phyloP scores from a whole-genome alignment of 2,329 filamentous ascomycete genomes.

The Cytospora leucostoma region DNA sequence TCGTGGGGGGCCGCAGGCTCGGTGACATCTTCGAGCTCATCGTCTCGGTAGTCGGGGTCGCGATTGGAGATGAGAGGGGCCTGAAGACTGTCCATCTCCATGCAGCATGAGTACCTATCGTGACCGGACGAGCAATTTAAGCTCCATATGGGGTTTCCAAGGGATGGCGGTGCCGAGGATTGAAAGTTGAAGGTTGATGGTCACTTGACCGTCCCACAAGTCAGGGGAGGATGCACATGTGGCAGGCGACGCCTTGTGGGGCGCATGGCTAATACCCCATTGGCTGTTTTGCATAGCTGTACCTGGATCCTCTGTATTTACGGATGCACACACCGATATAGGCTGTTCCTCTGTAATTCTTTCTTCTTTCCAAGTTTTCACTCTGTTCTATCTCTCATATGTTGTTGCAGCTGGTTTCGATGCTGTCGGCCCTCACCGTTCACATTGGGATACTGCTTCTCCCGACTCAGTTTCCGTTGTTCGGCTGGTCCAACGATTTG shows the following conservation, averaged over 20 bases:
- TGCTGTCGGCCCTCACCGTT: no score
- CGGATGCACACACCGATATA: slow-evolving; percentile 30
- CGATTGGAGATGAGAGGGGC: slow-evolving; percentile 43
- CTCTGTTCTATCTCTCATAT: no score
- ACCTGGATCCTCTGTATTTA: slow-evolving; percentile 34
- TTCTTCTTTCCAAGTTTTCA: no score
- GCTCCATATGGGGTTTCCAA: slow-evolving; percentile 6
- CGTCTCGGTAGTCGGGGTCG: slow-evolving; percentile 30
- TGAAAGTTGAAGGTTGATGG: not conserved
- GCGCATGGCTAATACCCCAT: slow-evolving; percentile 1
- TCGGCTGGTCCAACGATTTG: slow-evolving; percentile 40
- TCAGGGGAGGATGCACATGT: slow-evolving; percentile 5
- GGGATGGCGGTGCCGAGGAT: not conserved
- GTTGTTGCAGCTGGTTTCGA: no score
- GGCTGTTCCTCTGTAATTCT: slow-evolving; percentile 22
- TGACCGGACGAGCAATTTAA: not conserved
- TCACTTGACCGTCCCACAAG: not conserved
- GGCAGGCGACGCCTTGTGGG: slow-evolving; percentile 5
- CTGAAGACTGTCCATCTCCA: slow-evolving; percentile 30
- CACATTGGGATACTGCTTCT: no score
- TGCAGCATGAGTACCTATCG: slow-evolving; percentile 9
- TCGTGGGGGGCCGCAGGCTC: slow-evolving; percentile 23
- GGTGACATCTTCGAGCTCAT: slow-evolving; percentile 35
- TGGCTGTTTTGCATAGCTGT: not conserved
- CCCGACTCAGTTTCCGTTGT: slow-evolving; percentile 27